phyloP scores from a whole-genome alignment of 805 yeast species.

The Hanseniaspora opuntiae region DNA sequence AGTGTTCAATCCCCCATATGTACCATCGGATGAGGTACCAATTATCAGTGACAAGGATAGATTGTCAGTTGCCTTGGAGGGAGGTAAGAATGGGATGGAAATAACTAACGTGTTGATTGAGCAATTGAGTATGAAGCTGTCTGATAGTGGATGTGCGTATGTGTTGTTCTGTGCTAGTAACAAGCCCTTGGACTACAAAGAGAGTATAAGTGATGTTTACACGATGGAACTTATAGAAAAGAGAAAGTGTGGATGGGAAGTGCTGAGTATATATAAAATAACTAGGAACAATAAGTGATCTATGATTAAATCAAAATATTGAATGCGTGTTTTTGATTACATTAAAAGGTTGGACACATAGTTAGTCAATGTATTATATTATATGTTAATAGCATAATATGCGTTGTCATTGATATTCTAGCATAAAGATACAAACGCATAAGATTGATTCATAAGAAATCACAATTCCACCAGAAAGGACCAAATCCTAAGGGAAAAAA shows the following conservation, averaged over 20 bases:
- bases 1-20: slow-evolving; percentile 92
- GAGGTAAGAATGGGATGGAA: slow-evolving; percentile 84
- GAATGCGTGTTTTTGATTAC: too few relatives aligned
- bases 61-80: slow-evolving; percentile 81
- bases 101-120: slow-evolving; percentile 57
- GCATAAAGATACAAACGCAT: too few relatives aligned
- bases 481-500: too few relatives aligned
- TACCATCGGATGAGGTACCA: slow-evolving; percentile 75
- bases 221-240: slow-evolving; percentile 36
- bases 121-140: slow-evolving; percentile 38
- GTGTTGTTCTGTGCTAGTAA: slow-evolving; percentile 86
- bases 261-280: slow-evolving; percentile 61
- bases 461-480: too few relatives aligned
- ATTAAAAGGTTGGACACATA: too few relatives aligned
- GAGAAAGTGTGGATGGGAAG: slow-evolving; percentile 94
- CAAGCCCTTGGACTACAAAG: slow-evolving; percentile 49
- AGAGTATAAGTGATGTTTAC: slow-evolving; percentile 35
- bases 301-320: too few relatives aligned
- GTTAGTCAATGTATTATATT: too few relatives aligned
- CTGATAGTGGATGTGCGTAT: slow-evolving; percentile 61
- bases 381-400: too few relatives aligned
- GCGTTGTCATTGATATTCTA: too few relatives aligned
- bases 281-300: neutral
- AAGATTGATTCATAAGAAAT: too few relatives aligned
- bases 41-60: slow-evolving; percentile 39